phyloP scores from a whole-genome alignment of 2,329 filamentous ascomycete genomes.

The Tolypocladium capitatum region DNA sequence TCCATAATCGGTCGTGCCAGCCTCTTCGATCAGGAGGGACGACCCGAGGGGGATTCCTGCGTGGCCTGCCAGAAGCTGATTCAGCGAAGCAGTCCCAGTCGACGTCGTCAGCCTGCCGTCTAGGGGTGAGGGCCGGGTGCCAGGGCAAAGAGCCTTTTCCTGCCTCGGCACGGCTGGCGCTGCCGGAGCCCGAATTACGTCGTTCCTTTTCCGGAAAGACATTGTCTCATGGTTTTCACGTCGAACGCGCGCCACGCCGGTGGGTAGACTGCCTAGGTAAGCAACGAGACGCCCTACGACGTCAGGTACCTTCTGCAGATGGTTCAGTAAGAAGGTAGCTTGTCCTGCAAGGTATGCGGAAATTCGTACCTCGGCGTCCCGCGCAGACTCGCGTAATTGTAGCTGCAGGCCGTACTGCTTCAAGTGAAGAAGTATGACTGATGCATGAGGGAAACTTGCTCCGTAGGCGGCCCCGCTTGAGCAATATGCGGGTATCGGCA shows the following conservation, averaged over 20 bases:
- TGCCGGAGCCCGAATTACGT: slow-evolving; percentile 29
- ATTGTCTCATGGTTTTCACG: slow-evolving; percentile 19
- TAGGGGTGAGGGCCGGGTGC: slow-evolving; percentile 70
- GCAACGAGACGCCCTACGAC: too few species aligned
- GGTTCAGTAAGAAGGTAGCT: not conserved
- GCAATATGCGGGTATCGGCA: slow-evolving; percentile 5
- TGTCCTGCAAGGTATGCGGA: not conserved
- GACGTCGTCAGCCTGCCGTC: slow-evolving; percentile 83
- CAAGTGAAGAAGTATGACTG: not conserved
- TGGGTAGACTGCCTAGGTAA: not conserved
- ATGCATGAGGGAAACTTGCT: not conserved
- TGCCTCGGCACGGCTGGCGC: slow-evolving; percentile 10
- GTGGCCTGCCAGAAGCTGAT: slow-evolving; percentile 75
- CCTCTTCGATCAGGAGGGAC: slow-evolving; percentile 71
- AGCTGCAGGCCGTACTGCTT: not conserved
- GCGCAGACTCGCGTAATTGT: not conserved
- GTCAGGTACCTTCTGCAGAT: not conserved
- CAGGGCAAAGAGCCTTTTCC: slow-evolving; percentile 27
- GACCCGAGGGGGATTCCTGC: slow-evolving; percentile 72
- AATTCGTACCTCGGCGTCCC: not conserved
- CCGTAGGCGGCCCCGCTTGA: slow-evolving; percentile 13
- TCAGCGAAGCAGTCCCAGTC: slow-evolving; percentile 76
- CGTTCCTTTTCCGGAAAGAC: slow-evolving; percentile 46
- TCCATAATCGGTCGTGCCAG: slow-evolving; percentile 86
- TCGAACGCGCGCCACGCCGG: not conserved